Base-by-base conservation (phyloP, 495 filamentous ascomycete genomes). In the Hypoxylon lienhwacheense region DNA sequence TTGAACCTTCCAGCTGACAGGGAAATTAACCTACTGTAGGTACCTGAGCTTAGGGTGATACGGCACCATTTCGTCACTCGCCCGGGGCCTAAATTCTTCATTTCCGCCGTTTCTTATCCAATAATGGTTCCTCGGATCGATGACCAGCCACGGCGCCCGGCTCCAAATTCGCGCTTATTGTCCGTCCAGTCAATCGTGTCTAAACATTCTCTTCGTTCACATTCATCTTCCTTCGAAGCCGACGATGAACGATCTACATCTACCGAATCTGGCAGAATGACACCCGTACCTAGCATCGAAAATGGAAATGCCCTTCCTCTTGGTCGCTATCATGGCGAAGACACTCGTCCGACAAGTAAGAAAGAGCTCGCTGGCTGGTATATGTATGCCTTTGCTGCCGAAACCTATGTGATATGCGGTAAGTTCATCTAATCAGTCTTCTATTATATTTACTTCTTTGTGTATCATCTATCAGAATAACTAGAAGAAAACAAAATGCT, bases 331-430 rank as follows among this genome's bases (percentile, higher is more conserved):
- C 77, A 77, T 6, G 90, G 86, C 26, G 90, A 97, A 70, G 93
- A 98, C 70, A 89, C 86, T 22, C 83, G 93, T 11, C 78, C 84
- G 26, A 98, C 93, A 6, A 96, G 89, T 66, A 76, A 72, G 54
- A 91, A 88, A 67, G 93, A 98, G 76, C 81, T 97, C 24, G 80
- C 81, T 7, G 93, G 93, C 46, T 98, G 92, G 89, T 97, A 96
- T 70, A 87, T 87, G 55, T 97, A 98, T 77, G 89, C 85, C 35
- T 98, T 91, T 80, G 93, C 93, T 14, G 90, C 92, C n/a, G 93
- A 98, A 70, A 91, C 96, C 32, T 98, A 96, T 65, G 89, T 95
- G 8, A 88, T 98, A 29, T 98, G 93, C 68, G 92, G 91, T 84
- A 77, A 77, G 76, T 78, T 65, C 3, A 2, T 16, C 10, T 24